Base-by-base conservation (phyloP, 495 filamentous ascomycete genomes). In the Penicillium dipodomyicola region DNA sequence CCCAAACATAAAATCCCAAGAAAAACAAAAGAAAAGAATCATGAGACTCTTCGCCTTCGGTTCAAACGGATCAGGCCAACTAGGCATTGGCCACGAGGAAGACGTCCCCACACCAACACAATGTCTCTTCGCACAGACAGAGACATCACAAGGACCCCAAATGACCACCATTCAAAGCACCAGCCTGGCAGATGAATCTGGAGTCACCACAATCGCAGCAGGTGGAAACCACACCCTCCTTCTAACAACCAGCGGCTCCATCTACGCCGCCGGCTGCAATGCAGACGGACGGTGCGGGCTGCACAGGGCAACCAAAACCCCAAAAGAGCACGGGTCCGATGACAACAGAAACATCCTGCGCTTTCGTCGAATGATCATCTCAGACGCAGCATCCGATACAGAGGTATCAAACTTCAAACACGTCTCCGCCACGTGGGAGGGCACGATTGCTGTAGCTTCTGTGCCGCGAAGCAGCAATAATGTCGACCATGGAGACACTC, bases 201-300 rank as follows among this genome's bases (percentile, higher is more conserved):
- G 67, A n/a, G 65, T 77, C 25, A 56, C 56, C 4, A 64, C 66
- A 15, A 78, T 95, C 33, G 82, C 73, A 54, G 86, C 88, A 9
- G 92, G 93, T 17, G 93, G 93, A 7, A 97, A 96, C 69, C 91
- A 96, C 69, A 96, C 91, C 0, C 70, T 96, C 4, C 57, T 96
- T 5, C 71, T 94, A 2, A 79, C 81, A 25, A 59, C 76, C 14
- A 63, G 73, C 23, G 87, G 87, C 6, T 50, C 62, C 15, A 72
- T 90, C 11, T 88, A 84, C 68, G 80, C 80, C 46, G 74, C 80
- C n/a, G 91, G 92, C 0, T 78, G 81, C 51, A 74, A 82, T 52
- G 70, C 65, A 0, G 79, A 80, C 58, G 84, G 83, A 11, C 77
- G 72, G 29, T 73, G 75, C 22, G 75, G 74, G 29, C 43, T 54